Base-by-base conservation (phyloP, 257 asterid genomes). In the Cinchona pubescens region DNA sequence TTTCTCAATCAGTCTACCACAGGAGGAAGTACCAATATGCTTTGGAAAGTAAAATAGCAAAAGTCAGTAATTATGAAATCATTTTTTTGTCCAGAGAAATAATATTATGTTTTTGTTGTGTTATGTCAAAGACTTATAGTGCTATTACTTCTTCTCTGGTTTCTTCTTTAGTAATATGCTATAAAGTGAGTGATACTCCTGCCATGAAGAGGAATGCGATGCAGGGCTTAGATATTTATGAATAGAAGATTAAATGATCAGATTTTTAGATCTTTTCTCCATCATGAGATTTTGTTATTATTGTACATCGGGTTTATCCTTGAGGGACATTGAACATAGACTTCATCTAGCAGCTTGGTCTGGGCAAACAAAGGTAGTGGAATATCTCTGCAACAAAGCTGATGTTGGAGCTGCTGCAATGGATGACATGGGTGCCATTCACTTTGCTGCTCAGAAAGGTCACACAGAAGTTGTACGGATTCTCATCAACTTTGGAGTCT, bases 381-480 rank as follows among this genome's bases (percentile, higher is more conserved):
- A 80, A 58, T 95, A 82, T 82, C 96, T 95, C 64, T 82, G 91
- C 82, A 92, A 95, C 80, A 95, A 89, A 80, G 97, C 98, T 0
- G 98, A 95, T 64, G 87, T 80, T n/a, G 85, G 97, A 48, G 99
- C 98, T 80, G 96, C 99, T 14, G 99, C 99, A 73, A 88, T 95
- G 97, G 99, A 95, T 64, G 96, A 92, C 82, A 95, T 92, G 97
- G 98, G 96, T 46, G 98, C 99, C 19, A 84, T 95, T 78, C 98
- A 95, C 86, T 95, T 95, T 77, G 97, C 98, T 14, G 92, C 98
- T 37, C 99, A 95, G 76, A 92, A 91, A 78, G 97, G 99, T 60
- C 99, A 95, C 78, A 80, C 86, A 16, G 97, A 91, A 59, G 93
- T 86, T 46, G 85, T 91, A 63, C 86, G 87, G 82, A 87, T 82